Percentiles rank a stretch among this genome's conserved stretches.
These are phyloP conservation scores for Berkeleyomyces basicola DNA, from an alignment of 2,329 filamentous ascomycete genomes.

Conservation along the genomic window DNA sequence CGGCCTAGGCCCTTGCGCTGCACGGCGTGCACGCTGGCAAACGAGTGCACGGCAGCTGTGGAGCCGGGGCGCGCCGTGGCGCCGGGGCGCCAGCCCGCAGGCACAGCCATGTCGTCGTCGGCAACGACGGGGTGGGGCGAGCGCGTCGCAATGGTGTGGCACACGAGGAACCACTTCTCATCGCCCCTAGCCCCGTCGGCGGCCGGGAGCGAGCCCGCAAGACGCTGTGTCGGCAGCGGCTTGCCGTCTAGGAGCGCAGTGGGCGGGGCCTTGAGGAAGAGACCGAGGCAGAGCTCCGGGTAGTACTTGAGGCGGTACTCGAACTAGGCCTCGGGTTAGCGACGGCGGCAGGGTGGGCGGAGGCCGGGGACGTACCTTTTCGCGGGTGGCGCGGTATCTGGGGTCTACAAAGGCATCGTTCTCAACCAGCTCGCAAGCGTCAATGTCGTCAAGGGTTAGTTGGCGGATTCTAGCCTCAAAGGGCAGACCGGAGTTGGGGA, in stretches of 20 bases:
- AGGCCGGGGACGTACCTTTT: conserved; percentile 31
- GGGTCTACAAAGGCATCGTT: conserved; percentile 35
- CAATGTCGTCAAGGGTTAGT: conserved; percentile 48
- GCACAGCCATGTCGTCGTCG: conserved; percentile 61
- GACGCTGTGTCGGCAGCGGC: not conserved
- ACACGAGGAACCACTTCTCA: conserved; percentile 45
- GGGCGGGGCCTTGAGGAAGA: conserved; percentile 45
- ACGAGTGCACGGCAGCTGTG: conserved; percentile 66
- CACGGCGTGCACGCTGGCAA: conserved; percentile 61
- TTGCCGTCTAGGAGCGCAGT: conserved; percentile 14
- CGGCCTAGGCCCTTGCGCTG: conserved; percentile 59
- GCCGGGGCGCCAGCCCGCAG: conserved; percentile 45
- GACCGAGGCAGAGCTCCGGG: conserved; percentile 59
- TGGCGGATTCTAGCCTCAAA: conserved; percentile 33
- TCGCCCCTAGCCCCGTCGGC: conserved; percentile 13
- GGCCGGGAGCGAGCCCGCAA: not conserved
- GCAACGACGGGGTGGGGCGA: conserved; percentile 46
- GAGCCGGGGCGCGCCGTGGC: conserved; percentile 30
- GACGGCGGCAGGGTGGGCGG: not conserved
- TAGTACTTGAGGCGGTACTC: conserved; percentile 59
- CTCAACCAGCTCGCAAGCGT: conserved; percentile 40
- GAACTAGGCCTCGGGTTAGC: conserved; percentile 33
- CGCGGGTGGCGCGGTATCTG: conserved; percentile 31
- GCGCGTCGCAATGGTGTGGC: conserved; percentile 62
- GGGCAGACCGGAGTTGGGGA: not conserved